phyloP scores from a whole-genome alignment of 2,329 filamentous ascomycete species.

The Chrysoporthe puriensis region DNA sequence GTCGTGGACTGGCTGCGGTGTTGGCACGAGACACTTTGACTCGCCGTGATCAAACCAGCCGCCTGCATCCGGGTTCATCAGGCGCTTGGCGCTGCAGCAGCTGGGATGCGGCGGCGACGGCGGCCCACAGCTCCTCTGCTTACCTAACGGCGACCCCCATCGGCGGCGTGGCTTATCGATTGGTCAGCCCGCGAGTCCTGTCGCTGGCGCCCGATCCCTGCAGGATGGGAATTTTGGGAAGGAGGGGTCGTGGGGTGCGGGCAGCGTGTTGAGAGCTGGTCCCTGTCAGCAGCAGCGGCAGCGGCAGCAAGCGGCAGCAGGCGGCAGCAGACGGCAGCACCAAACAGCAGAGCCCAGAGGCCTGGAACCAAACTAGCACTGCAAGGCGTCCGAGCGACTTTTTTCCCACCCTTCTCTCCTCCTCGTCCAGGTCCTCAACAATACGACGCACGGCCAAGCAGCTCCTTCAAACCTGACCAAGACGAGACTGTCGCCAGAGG shows the following conservation, averaged over 20 bases:
- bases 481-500: neutral
- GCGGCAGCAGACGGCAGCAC: conserved; percentile 3
- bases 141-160: conserved; percentile 6
- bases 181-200: neutral
- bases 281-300: neutral
- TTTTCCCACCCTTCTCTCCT: conserved; percentile 10
- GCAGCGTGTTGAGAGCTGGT: conserved; percentile 13
- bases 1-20: conserved; percentile 10
- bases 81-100: neutral
- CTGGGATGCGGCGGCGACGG: neutral
- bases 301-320: neutral
- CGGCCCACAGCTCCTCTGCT: neutral
- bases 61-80: conserved; percentile 1
- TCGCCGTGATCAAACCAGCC: conserved; percentile 4
- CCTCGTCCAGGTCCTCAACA: neutral
- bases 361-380: neutral
- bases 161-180: conserved; percentile 25
- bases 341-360: neutral
- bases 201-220: neutral
- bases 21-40: conserved; percentile 21
- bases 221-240: conserved; percentile 9
- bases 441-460: conserved; percentile 17
- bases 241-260: conserved; percentile 24
- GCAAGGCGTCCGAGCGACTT: conserved; percentile 24
- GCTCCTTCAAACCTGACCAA: neutral